Evolutionary conservation across 2,329 filamentous ascomycete species (phyloP).

Genomic region (Botryotinia calthae): DNA sequence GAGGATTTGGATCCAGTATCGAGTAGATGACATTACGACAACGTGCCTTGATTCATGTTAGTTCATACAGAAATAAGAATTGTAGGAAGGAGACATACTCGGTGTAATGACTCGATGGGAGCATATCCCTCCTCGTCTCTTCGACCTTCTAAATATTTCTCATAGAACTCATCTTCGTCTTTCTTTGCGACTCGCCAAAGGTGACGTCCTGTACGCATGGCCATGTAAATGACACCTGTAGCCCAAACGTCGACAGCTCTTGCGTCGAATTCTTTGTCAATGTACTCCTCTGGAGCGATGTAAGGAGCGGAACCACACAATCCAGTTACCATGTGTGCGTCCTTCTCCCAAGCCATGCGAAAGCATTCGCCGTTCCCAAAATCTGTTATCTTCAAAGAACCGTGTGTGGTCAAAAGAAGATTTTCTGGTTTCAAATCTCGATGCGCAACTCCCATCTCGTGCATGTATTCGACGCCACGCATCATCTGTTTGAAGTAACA

Average conservation of each 20-base stretch:
- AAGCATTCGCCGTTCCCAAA: conserved; percentile 99
- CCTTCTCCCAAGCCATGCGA: conserved; percentile 98
- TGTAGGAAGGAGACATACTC: conserved; percentile 53
- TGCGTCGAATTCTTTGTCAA: conserved; percentile 92
- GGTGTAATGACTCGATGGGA: conserved; percentile 90
- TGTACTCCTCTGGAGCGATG: conserved; percentile 95
- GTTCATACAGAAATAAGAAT: conserved; percentile 13
- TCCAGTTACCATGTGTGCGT: conserved; percentile 96
- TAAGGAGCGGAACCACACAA: conserved; percentile 96
- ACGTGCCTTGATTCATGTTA: conserved; percentile 63
- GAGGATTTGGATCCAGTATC: conserved; percentile 91
- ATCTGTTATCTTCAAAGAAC: conserved; percentile 94
- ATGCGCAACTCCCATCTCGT: conserved; percentile 98
- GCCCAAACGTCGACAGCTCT: conserved; percentile 98
- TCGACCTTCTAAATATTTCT: conserved; percentile 86
- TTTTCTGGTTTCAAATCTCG: conserved; percentile 97
- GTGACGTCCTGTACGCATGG: conserved; percentile 94
- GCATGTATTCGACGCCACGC: conserved; percentile 98
- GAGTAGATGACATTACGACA: conserved; percentile 99
- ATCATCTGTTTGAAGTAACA: conserved; percentile 99
- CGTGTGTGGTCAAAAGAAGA: conserved; percentile 85
- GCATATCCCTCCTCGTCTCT: conserved; percentile 94
- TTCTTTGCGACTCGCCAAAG: conserved; percentile 96
- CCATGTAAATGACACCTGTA: conserved; percentile 99
- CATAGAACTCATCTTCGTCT: conserved; percentile 96